Evolutionary conservation across 177 flowering plant genomes (phyloP).

Genomic region (Tripterygium wilfordii): DNA sequence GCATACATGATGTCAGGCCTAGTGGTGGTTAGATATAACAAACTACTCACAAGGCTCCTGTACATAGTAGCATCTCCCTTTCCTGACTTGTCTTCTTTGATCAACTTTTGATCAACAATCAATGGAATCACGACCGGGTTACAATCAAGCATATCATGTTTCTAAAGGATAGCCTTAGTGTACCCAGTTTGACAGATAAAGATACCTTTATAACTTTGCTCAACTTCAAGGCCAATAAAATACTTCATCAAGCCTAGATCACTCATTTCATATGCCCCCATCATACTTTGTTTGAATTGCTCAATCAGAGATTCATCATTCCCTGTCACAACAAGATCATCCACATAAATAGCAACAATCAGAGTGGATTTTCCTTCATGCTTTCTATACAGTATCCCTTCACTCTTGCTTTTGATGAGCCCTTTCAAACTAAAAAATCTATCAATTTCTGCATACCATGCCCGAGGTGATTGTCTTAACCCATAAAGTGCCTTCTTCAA

Average conservation of each 20-base stretch:
- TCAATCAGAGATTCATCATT: not conserved
- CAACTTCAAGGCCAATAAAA: too few relatives aligned
- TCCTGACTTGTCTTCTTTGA: not conserved
- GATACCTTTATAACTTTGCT: not conserved
- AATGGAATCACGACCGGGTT: not conserved
- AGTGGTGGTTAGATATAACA: too few relatives aligned
- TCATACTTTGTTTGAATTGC: not conserved
- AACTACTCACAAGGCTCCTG: too few relatives aligned
- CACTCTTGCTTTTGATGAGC: not conserved
- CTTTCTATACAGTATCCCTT: not conserved
- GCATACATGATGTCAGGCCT: too few relatives aligned
- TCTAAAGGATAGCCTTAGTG: not conserved
- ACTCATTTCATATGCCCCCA: not conserved
- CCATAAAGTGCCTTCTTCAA: constrained; percentile 11
- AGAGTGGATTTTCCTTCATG: not conserved
- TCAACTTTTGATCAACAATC: not conserved
- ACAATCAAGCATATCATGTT: not conserved
- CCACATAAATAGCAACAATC: not conserved
- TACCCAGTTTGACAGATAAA: not conserved
- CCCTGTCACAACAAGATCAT: not conserved
- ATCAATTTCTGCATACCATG: constrained; percentile 10
- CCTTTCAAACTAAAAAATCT: not conserved
- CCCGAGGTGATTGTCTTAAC: constrained; percentile 10
- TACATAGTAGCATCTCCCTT: not conserved
- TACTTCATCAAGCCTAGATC: not conserved